Evolutionary conservation across 2,329 filamentous ascomycete genomes (phyloP).

Genomic region (Pseudogymnoascus sp.): DNA sequence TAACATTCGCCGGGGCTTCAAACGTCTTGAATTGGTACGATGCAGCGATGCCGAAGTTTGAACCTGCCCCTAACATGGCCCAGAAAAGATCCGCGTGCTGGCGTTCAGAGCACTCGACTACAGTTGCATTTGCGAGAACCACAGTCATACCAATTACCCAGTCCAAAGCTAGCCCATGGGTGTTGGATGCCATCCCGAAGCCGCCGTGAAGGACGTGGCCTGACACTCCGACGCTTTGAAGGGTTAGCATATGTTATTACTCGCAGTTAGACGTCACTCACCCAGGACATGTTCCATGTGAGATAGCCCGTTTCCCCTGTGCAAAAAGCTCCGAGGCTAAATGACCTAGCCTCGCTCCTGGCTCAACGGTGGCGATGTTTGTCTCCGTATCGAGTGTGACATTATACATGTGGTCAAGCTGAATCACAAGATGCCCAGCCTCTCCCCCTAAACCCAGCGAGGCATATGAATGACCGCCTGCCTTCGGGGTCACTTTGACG

Average conservation of each 20-base stretch:
- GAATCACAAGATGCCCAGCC: constrained; percentile 33
- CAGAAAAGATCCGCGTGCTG: constrained; percentile 26
- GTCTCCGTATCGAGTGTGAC: constrained; percentile 24
- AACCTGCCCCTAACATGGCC: constrained; percentile 28
- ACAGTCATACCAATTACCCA: constrained; percentile 39
- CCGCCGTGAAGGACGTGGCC: constrained; percentile 41
- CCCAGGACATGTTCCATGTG: constrained; percentile 37
- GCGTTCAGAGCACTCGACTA: constrained; percentile 21
- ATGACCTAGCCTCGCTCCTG: constrained; percentile 36
- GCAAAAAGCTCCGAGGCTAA: constrained; percentile 31
- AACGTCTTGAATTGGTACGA: constrained; percentile 27
- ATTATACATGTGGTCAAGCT: constrained; percentile 32
- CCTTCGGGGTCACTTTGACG: constrained; percentile 38
- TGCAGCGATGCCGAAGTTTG: constrained; percentile 30
- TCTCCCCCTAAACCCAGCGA: constrained; percentile 37
- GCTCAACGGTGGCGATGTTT: constrained; percentile 28
- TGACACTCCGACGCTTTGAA: constrained; percentile 32
- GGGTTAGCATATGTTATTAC: not conserved
- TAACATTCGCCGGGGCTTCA: constrained; percentile 24
- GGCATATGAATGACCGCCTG: constrained; percentile 44
- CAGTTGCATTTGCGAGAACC: constrained; percentile 31
- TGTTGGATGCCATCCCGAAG: constrained; percentile 35
- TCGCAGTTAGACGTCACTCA: not conserved
- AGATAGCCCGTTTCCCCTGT: constrained; percentile 30
- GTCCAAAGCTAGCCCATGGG: constrained; percentile 44